Base-by-base conservation (phyloP, 1,284 basidiomycete species). In the Tilletia indica region DNA sequence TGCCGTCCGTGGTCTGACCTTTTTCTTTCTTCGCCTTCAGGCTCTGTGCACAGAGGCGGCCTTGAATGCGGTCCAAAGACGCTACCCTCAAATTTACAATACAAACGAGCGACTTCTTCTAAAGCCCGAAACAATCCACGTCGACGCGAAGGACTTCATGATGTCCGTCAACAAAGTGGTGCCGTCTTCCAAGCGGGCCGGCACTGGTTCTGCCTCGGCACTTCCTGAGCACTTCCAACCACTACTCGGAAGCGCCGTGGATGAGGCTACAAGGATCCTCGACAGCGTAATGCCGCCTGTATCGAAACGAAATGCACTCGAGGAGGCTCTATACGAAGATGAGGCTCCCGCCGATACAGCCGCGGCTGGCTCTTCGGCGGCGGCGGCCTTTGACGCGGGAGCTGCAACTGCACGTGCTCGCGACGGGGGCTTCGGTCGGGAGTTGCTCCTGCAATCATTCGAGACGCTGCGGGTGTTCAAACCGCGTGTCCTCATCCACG, bases 41-140 rank as follows among this genome's bases (percentile, higher is more conserved):
- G 80, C 79, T 4, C 72, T 81, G 11, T 83, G 78, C 58, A 99
- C 97, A 1, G 97, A 99, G 86, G 94, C 97, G 6, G 93, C 96
- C 0, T 86, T 99, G 76, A 98, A 98, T 81, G 96, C 97, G 0
- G 92, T 99, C 36, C 97, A 99, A 83, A 87, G 97, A 69, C 88
- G 92, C 64, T 99, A 99, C 84, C 97, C 97, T 0, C 97, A 99
- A 83, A 97, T 99, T 70, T 99, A 99, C 87, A 91, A 93, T 86
- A 92, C 93, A 1, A 90, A 88, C 39, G 94, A 99, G 75, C 88
- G 97, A 5, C 86, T 99, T 12, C 82, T 94, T 58, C 87, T 99
- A 67, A 89, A 94, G 73, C 93, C 95, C 1, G 91, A 93, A 77
- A 91, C 91, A 0, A 97, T 99, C 75, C 88, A 88, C 51, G 91